Percentiles rank a stretch among this genome's conserved stretches.
phyloP scores from a whole-genome alignment of 2,329 filamentous ascomycete genomes.

The Claviceps arundinis region DNA sequence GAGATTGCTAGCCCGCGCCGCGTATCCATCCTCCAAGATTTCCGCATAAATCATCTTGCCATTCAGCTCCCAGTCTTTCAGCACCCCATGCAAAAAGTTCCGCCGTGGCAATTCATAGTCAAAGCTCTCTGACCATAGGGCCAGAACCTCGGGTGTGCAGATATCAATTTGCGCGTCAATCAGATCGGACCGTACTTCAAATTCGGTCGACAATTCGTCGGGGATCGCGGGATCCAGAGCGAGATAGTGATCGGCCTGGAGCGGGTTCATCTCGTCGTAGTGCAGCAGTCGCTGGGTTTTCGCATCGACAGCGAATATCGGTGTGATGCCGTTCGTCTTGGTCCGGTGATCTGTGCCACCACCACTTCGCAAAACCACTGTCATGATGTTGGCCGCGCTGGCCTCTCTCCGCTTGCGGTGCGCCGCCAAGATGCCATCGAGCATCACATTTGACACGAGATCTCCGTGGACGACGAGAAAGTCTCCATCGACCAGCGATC shows the following conservation, averaged over 20 bases:
- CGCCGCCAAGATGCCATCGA: constrained; percentile 64
- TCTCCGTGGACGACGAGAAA: constrained; percentile 91
- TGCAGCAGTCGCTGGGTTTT: constrained; percentile 72
- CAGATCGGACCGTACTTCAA: constrained; percentile 75
- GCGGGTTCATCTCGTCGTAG: constrained; percentile 78
- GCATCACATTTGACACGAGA: constrained; percentile 74
- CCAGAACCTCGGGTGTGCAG: constrained; percentile 88
- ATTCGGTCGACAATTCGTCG: constrained; percentile 52
- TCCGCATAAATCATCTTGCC: constrained; percentile 94
- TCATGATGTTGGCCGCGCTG: constrained; percentile 96
- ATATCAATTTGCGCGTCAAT: constrained; percentile 95
- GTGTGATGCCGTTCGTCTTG: constrained; percentile 60
- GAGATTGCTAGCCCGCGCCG: constrained; percentile 72
- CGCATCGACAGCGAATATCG: constrained; percentile 78
- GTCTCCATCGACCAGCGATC: constrained; percentile 74
- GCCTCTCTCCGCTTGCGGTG: constrained; percentile 70
- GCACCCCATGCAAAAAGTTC: constrained; percentile 80
- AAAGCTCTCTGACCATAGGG: constrained; percentile 93
- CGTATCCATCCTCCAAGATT: constrained; percentile 70
- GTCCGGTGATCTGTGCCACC: constrained; percentile 59
- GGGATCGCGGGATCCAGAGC: constrained; percentile 71
- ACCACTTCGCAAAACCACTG: constrained; percentile 73
- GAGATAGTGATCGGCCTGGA: constrained; percentile 50
- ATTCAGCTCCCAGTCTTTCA: constrained; percentile 95
- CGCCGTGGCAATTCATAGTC: constrained; percentile 84